Evolutionary conservation across 2,329 filamentous ascomycete genomes (phyloP).

Genomic region (Neopestalotiopsis sp.): DNA sequence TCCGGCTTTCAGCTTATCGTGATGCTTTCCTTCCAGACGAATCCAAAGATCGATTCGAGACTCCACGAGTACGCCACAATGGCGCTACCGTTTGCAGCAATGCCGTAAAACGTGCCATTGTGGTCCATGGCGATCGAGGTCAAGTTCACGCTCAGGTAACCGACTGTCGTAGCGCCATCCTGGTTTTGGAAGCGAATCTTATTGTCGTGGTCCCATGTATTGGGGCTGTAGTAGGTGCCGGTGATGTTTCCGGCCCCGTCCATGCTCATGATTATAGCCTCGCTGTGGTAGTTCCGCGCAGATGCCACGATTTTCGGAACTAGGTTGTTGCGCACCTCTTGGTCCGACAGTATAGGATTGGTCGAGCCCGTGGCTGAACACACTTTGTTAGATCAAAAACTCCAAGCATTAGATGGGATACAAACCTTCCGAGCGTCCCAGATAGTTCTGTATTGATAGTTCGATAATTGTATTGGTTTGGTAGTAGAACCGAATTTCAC

Average conservation of each 20-base stretch:
- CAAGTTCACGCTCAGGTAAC: neutral
- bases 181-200: neutral
- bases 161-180: neutral
- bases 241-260: neutral
- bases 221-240: neutral
- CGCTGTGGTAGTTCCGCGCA: neutral
- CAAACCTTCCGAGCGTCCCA: neutral
- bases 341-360: neutral
- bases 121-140: slow-evolving; percentile 2
- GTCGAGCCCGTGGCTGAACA: no score
- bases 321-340: neutral
- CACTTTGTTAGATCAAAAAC: no score
- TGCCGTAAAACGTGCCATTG: neutral
- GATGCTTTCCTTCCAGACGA: no score
- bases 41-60: neutral
- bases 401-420: neutral
- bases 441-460: neutral
- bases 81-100: neutral
- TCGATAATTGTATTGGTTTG: neutral
- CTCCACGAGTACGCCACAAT: neutral
- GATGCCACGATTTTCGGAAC: neutral
- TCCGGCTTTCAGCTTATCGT: no score
- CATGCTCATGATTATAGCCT: slow-evolving; percentile 1
- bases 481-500: neutral
- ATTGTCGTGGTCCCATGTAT: neutral